phyloP scores from a whole-genome alignment of 352 stramenopile genomes.

The Phytophthora palmivora region DNA sequence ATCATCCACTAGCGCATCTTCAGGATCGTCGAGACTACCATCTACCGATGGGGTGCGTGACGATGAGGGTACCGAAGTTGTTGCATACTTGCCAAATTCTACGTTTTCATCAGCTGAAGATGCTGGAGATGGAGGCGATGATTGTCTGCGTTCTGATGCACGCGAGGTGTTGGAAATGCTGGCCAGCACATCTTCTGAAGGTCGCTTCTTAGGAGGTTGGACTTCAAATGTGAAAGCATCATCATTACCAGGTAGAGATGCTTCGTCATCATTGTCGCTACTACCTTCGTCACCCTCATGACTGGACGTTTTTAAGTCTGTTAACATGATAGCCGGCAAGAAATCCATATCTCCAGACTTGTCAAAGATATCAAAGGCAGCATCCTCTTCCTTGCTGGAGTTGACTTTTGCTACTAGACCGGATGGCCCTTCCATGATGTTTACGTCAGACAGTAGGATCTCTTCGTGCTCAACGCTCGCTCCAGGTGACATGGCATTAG shows the following conservation, averaged over 20 bases:
- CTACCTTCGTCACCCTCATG: constrained; percentile 2
- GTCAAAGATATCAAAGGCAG: constrained; percentile 42
- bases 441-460: neutral
- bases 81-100: constrained; percentile 38
- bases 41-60: constrained; percentile 31
- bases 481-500: constrained; percentile 5
- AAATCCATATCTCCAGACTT: constrained; percentile 43
- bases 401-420: neutral
- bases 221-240: constrained; percentile 70
- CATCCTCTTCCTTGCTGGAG: constrained; percentile 4
- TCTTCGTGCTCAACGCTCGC: neutral
- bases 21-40: constrained; percentile 22
- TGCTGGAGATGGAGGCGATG: constrained; percentile 11
- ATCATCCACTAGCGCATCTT: constrained; percentile 15
- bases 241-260: constrained; percentile 2
- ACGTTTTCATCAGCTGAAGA: constrained; percentile 30
- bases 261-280: constrained; percentile 22
- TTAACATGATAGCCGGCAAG: constrained; percentile 13
- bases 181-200: constrained; percentile 1
- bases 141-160: constrained; percentile 6
- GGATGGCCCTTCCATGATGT: neutral
- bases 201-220: constrained; percentile 37
- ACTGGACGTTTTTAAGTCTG: neutral
- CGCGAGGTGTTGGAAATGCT: neutral
- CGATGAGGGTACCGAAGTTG: constrained; percentile 7